Evolutionary conservation across 2,329 filamentous ascomycete species (phyloP), one percentile per base, ranked within the genome.

Genomic region (Zasmidium angulare): DNA sequence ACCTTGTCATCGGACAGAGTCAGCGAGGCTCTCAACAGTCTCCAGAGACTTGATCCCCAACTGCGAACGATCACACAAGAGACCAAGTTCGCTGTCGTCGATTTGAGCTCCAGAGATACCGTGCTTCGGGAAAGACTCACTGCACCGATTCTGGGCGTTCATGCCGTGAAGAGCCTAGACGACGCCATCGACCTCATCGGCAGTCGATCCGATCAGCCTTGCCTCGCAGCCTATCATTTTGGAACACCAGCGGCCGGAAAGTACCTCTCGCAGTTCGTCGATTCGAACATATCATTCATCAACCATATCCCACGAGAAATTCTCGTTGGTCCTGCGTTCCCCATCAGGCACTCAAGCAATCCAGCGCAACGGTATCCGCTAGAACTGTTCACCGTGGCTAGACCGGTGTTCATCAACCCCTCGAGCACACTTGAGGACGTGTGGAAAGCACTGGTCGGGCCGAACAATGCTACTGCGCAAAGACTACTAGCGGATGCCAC

Each of bases 221-320:
- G 81, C 1, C 71, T 79, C 0, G 81, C 81, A 20, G 75, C 79
- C 1, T 86, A 84, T 64, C 75, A 82, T 61, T 87, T 86, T 67
- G 79, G 79, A 10, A 74, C 74, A 21, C 74, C 79, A 0, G 62
- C 74, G 1, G 73, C 80, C 1, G 82, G 79, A 17, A 88, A 87
- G 68, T 88, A 87, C 62, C 75, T 88, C 3, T 76, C 78, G 7
- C 83, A 87, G 63, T 86, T 83, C 69, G 72, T 87, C 36, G 66
- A 76, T 9, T 75, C 83, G 2, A 73, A 80, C 12, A 68, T 79
- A 0, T 80, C 81, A 0, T 83, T 81, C 67, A 74, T 84, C 56
- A 88, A 88, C 68, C 81, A 85, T 54, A 77, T 88, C 6, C 85
- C 85, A 0, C 62, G 74, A 1, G 77, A 82, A 31, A 73, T 88